Conservation (phyloP, 495 filamentous ascomycete species). For the Penicillium canescens region DNA sequence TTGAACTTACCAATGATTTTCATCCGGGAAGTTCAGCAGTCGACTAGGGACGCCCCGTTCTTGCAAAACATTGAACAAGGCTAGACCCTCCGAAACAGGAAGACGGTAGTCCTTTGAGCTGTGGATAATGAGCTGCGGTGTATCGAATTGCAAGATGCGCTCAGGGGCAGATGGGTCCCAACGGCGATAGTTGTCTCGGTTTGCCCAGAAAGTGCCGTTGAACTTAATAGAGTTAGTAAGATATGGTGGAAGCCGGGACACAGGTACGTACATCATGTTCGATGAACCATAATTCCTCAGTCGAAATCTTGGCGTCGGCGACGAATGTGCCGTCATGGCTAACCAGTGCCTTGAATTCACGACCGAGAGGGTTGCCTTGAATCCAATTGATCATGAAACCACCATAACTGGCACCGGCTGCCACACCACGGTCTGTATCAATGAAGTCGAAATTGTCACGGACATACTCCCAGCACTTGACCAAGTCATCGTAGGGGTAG, state of each 20-base stretch:
- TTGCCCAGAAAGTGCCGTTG: constrained; percentile 45
- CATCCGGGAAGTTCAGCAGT: constrained; percentile 54
- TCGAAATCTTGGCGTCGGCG: constrained; percentile 40
- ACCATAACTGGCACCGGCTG: constrained; percentile 51
- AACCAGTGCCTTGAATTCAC: constrained; percentile 54
- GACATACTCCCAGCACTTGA: constrained; percentile 51
- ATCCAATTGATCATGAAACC: constrained; percentile 62
- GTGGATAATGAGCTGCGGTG: constrained; percentile 51
- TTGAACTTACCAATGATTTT: constrained; percentile 47
- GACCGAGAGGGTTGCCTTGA: constrained; percentile 52
- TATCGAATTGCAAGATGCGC: constrained; percentile 36
- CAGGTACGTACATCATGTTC: constrained; percentile 30
- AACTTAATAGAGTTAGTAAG: constrained; percentile 25
- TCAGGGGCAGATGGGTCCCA: constrained; percentile 43
- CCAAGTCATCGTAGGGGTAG: constrained; percentile 55
- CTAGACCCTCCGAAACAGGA: constrained; percentile 42
- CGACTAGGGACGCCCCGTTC: constrained; percentile 57
- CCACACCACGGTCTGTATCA: constrained; percentile 51
- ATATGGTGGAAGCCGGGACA: constrained; percentile 13
- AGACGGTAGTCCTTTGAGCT: constrained; percentile 46
- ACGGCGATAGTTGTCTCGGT: constrained; percentile 43
- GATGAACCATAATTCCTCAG: constrained; percentile 52
- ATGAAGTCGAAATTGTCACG: constrained; percentile 47
- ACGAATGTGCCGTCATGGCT: constrained; percentile 49
- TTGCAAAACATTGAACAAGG: constrained; percentile 50